Evolutionary conservation across 495 filamentous ascomycete species (phyloP).

Genomic region (Aspergillus egyptiacus): DNA sequence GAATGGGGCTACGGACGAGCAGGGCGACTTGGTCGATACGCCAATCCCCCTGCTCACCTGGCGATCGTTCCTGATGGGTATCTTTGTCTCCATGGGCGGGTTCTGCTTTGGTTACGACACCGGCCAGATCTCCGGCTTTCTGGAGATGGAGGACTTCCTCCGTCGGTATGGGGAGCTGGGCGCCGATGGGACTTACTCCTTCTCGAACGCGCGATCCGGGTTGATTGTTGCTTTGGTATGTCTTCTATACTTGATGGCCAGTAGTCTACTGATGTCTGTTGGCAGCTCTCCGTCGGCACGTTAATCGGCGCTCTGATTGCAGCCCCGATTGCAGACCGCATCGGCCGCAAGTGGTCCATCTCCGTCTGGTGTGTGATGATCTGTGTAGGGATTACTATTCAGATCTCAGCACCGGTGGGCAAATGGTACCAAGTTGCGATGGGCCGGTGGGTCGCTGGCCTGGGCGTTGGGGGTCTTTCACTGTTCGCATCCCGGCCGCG

Average conservation of each 20-base stretch:
- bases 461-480: conserved; percentile 62
- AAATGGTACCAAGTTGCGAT: conserved; percentile 50
- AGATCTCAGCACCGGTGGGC: conserved; percentile 48
- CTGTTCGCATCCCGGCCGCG: conserved; percentile 26
- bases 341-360: conserved; percentile 49
- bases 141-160: conserved; percentile 53
- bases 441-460: conserved; percentile 52
- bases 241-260: not conserved
- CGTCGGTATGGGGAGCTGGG: conserved; percentile 35
- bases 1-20: not conserved
- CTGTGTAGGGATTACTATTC: conserved; percentile 58
- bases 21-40: not conserved
- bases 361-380: conserved; percentile 51
- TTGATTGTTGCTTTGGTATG: conserved; percentile 46
- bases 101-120: conserved; percentile 32
- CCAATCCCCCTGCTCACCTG: not conserved
- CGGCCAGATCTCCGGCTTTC: conserved; percentile 52
- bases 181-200: conserved; percentile 28
- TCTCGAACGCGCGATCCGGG: conserved; percentile 46
- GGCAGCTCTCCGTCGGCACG: conserved; percentile 54
- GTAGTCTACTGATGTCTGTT: not conserved
- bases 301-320: conserved; percentile 59
- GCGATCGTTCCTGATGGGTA: not conserved
- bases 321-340: conserved; percentile 46
- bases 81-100: conserved; percentile 46